phyloP scores from a whole-genome alignment of 208 protist species.

The Leishmania lainsoni region DNA sequence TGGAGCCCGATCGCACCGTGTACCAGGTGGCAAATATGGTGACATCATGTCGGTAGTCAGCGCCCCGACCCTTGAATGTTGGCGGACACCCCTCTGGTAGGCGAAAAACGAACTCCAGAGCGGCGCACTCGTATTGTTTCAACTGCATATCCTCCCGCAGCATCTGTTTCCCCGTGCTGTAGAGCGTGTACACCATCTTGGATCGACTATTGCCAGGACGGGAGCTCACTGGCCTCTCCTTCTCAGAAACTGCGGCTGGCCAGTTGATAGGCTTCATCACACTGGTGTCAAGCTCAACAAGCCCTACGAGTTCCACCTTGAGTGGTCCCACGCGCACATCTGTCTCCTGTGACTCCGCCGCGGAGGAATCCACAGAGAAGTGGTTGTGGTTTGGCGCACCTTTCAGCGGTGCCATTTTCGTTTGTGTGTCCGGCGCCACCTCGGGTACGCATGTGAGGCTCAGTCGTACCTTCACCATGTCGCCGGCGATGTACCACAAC shows the following conservation, averaged over 20 bases:
- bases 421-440: constrained; percentile 3
- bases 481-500: constrained; percentile 68
- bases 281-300: constrained; percentile 34
- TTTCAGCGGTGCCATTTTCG: constrained; percentile 24
- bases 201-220: background rate
- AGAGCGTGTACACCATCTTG: constrained; percentile 16
- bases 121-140: constrained; percentile 25
- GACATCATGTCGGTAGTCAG: constrained; percentile 24
- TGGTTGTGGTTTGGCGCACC: constrained; percentile 30
- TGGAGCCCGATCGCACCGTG: background rate
- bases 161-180: constrained; percentile 18
- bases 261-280: constrained; percentile 36
- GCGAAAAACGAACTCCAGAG: constrained; percentile 40
- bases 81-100: constrained; percentile 57
- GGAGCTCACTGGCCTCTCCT: background rate
- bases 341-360: constrained; percentile 22
- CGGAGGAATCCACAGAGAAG: constrained; percentile 37
- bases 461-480: constrained; percentile 49
- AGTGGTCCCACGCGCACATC: constrained; percentile 40
- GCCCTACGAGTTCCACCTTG: constrained; percentile 26
- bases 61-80: constrained; percentile 43
- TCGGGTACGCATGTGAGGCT: constrained; percentile 43
- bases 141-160: constrained; percentile 18
- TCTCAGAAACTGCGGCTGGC: constrained; percentile 8
- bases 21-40: constrained; percentile 26